A percentile compares a stretch with the other conserved stretches of the same genome.
Evolutionary conservation across 306 rosid species (phyloP).

Genomic region (Senna tora): DNA sequence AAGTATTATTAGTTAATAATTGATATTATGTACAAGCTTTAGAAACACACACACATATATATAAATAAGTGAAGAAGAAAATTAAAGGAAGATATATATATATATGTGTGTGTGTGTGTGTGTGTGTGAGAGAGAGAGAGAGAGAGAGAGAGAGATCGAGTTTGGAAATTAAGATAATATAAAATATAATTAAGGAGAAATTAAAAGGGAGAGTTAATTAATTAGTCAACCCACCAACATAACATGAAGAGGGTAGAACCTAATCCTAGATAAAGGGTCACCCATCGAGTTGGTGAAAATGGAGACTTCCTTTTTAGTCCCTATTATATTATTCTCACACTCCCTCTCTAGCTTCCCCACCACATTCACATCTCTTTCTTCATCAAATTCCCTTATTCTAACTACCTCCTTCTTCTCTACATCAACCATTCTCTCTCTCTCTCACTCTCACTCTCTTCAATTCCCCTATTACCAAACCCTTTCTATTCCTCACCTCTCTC

Average conservation of each 20-base stretch:
- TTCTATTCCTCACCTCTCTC: too few relatives aligned
- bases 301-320: slow-evolving; percentile 68
- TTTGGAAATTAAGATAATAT: too few relatives aligned
- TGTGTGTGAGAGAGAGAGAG: too few relatives aligned
- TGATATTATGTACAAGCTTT: too few relatives aligned
- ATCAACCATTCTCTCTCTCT: slow-evolving; percentile 50
- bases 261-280: slow-evolving; percentile 81
- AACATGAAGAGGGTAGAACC: slow-evolving; percentile 71
- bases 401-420: slow-evolving; percentile 44
- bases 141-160: too few relatives aligned
- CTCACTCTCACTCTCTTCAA: slow-evolving; percentile 10
- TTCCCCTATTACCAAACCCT: too few relatives aligned
- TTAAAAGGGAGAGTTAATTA: too few relatives aligned
- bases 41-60: too few relatives aligned
- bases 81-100: too few relatives aligned
- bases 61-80: not conserved
- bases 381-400: slow-evolving; percentile 67
- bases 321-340: slow-evolving; percentile 79
- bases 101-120: too few relatives aligned
- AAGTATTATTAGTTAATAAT: too few relatives aligned
- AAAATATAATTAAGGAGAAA: too few relatives aligned
- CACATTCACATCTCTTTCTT: slow-evolving; percentile 63
- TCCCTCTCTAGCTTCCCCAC: slow-evolving; percentile 81
- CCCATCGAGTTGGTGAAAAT: slow-evolving; percentile 62
- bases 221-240: slow-evolving; percentile 57